Evolutionary conservation across 768 basidiomycete species (phyloP).

Genomic region (Suillus lakei): DNA sequence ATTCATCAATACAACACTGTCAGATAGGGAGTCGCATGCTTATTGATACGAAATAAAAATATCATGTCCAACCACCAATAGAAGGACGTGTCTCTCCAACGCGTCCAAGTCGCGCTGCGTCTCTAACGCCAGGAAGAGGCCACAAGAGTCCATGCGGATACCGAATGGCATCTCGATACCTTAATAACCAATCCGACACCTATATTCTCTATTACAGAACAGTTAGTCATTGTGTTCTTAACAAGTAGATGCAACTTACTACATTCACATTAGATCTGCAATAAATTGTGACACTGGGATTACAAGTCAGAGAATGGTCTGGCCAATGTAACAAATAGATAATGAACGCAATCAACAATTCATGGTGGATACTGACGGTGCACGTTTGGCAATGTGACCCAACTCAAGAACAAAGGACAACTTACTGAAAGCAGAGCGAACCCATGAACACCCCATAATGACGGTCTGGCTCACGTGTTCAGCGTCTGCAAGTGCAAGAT

Average conservation of each 20-base stretch:
- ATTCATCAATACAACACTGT: not conserved
- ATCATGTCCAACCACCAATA: not conserved
- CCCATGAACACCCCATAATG: conserved; percentile 85
- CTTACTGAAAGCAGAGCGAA: conserved; percentile 81
- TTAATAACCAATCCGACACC: not conserved
- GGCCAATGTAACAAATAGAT: not conserved
- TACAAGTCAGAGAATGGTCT: not conserved
- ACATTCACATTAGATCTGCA: not conserved
- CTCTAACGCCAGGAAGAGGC: not conserved
- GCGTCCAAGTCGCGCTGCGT: not conserved
- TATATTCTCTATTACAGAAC: not conserved
- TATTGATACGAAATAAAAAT: not conserved
- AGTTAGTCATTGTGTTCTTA: not conserved
- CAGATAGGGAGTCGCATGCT: not conserved
- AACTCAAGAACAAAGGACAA: conserved; percentile 8
- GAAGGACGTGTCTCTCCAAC: not conserved
- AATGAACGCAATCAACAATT: not conserved
- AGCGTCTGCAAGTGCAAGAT: conserved; percentile 83
- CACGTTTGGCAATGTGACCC: not conserved
- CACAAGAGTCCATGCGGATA: not conserved
- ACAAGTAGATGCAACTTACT: not conserved
- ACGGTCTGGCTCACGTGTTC: conserved; percentile 85
- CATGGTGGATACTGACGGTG: not conserved
- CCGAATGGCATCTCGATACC: not conserved
- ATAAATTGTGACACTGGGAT: not conserved